phyloP scores from a whole-genome alignment of 2,329 filamentous ascomycete species.

The Epicoccum nigrum region DNA sequence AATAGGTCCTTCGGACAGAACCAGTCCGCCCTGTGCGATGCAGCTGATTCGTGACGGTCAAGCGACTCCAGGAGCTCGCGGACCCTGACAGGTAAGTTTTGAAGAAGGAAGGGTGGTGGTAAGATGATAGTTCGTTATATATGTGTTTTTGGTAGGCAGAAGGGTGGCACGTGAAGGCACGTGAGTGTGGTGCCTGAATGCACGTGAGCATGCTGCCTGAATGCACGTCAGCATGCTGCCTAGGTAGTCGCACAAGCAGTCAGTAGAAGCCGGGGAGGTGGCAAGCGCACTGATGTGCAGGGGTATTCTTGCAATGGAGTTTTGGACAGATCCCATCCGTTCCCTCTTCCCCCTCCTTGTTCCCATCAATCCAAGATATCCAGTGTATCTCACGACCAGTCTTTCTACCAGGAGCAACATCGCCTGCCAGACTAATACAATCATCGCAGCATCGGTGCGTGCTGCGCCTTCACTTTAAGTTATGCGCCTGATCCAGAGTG shows the following conservation, averaged over 20 bases:
- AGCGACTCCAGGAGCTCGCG: constrained; percentile 7
- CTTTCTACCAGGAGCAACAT: neutral
- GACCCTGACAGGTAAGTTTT: constrained; percentile 10
- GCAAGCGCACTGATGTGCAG: too few species aligned
- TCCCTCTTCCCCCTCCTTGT: neutral
- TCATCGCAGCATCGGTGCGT: too few species aligned
- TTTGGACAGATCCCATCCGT: too few species aligned
- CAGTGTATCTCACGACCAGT: neutral
- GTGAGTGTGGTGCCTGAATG: neutral
- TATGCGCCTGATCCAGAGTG: too few species aligned
- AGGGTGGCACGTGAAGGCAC: neutral
- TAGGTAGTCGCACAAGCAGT: too few species aligned
- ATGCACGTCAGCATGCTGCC: too few species aligned
- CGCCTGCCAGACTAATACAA: too few species aligned
- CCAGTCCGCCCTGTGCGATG: constrained; percentile 4
- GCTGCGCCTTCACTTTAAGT: too few species aligned
- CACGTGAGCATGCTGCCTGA: constrained; percentile 3
- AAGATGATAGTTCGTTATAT: neutral
- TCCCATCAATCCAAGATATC: neutral
- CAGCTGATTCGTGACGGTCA: constrained; percentile 3
- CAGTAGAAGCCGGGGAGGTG: too few species aligned
- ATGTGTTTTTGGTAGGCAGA: neutral
- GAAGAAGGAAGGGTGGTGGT: neutral
- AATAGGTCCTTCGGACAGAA: constrained; percentile 3
- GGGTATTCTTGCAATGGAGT: neutral